Base-by-base conservation (phyloP, 2,329 filamentous ascomycete species). In the Rhynchosporium agropyri region DNA sequence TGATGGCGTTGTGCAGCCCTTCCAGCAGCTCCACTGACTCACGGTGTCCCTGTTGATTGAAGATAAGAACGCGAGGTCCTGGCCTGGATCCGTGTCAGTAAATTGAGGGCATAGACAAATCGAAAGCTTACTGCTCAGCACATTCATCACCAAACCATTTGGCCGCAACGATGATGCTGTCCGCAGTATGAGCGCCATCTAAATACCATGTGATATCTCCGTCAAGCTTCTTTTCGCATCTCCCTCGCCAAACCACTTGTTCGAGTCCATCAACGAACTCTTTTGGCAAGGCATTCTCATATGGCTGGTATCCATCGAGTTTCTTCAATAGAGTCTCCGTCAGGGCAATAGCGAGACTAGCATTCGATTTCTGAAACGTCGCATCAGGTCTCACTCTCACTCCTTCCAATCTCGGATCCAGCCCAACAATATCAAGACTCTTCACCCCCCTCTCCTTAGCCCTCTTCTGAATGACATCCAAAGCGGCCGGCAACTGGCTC, bases 111-210 rank as follows among this genome's bases (percentile, higher is more conserved):
- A 12, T 31, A 26, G 10, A 9, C 10, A 28, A 9, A 29, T 20
- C 20, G 20, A n/a, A 31, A 71, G 75, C 74, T 64, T 36, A 74
- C 72, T n/a, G 73, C 20, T 65, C 58, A 57, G 62, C 67, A 46
- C 70, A 78, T 70, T 84, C 80, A 9, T 76, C 75, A 1, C 86
- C 84, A 72, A 97, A 98, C 93, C 93, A 97, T 65, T 84, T 84
- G 0, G 88, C 88, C 4, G 92, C 91, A 68, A 91, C 84, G 67
- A 89, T 85, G 60, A 99, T 88, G 74, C 92, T 97, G 73, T 98
- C 94, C 3, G 89, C 81, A 0, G 94, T 99, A 76, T 99, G 95
- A 2, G 92, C 95, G 8, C 95, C 93, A 73, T 99, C 95, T 26
- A 99, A 84, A 72, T 93, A 89, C 93, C 94, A 99, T 15, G 81